Base-by-base conservation (phyloP, 2,329 filamentous ascomycete species). In the Verticillium nonalfalfae region DNA sequence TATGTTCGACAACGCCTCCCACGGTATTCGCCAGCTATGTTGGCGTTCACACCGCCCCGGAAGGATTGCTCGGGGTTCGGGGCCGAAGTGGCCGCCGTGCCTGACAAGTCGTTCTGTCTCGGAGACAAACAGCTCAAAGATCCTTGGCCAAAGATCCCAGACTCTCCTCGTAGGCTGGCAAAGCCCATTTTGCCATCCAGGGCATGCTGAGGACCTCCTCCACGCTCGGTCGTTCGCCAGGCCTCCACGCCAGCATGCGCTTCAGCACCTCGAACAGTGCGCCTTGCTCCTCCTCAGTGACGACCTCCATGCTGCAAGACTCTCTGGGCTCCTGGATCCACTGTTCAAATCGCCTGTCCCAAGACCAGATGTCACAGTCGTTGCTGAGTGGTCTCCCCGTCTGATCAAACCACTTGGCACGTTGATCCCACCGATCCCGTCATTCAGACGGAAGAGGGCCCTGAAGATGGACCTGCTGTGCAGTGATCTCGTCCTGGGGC, bases 381-480 rank as follows among this genome's bases (percentile, higher is more conserved):
- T 59, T 59, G 26, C 62, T 64, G n/a, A 67, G 36, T 2, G 64
- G 50, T 5, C 39, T 63, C 11, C 65, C 62, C 14, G 33, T 57
- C 10, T 63, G 60, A 15, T 63, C 62, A 35, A 54, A 64, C 60
- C 60, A 65, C n/a, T 61, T 57, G 2, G 38, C 6, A 26, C 62
- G 62, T 38, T 64, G 3, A 36, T 71, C 64, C 70, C 71, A 72
- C 52, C 60, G 69, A 4, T 52, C 21, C 70, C 68, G 71, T 71
- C 69, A 74, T 56, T 70, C 70, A 13, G 62, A 59, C 18, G 71
- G 70, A 31, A 73, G 52, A 4, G 63, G 56, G 55, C 72, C 72
- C 63, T 73, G 70, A 15, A 66, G 55, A 61, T 72, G 67, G 54
- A 73, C 67, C 52, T 72, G 70, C 65, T 73, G 66, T 9, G 65